Evolutionary conservation across 345 rosid species (phyloP), one percentile per base, ranked within the genome.

Genomic region (Lepidium africanum): DNA sequence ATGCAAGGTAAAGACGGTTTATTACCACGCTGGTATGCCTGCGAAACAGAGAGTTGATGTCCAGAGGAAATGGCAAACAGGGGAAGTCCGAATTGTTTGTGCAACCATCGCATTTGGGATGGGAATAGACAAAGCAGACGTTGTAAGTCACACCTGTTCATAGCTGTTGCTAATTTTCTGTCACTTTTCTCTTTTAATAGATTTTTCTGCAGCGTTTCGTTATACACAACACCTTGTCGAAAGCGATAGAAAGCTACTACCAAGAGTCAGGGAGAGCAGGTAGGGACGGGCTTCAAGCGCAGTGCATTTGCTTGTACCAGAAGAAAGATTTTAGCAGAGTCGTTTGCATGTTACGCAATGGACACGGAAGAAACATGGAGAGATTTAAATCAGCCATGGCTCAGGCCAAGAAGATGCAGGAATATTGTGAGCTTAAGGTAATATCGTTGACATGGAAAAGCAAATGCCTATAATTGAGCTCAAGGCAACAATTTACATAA

Each of bases 51-150:
- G 98, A 80, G 81, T 87, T 48, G 76, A 78, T 65, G 88, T 83
- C 60, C 95, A 85, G 84, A 83, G 80, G 77, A 93, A 86, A 79
- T 93, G 98, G 98, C 87, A 86, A 42, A 64, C 75, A 13, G 95
- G 95, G 57, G 91, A 87, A 65, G 92, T 80, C 79, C 91, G 84
- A 21, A 81, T 91, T 59, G 90, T 90, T 17, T 88, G 97, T 67
- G 98, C 97, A 47, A 83, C 88, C 40, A 93, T 93, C 37, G 97
- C 97, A 53, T 93, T 93, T 65, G 98, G 97, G 69, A 93, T 93
- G 98, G 97, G 98, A 72, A 90, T 93, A 59, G 97, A 90, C 86
- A 88, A 90, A 83, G 83, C 96, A 48, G 86, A 93, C 76, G 98
- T 93, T 35, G 97, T 93, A 79, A 87, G 86, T 81, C 61, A 66